Base-by-base conservation (phyloP, 176 grass and related monocot genomes). In the Zoysia japonica region DNA sequence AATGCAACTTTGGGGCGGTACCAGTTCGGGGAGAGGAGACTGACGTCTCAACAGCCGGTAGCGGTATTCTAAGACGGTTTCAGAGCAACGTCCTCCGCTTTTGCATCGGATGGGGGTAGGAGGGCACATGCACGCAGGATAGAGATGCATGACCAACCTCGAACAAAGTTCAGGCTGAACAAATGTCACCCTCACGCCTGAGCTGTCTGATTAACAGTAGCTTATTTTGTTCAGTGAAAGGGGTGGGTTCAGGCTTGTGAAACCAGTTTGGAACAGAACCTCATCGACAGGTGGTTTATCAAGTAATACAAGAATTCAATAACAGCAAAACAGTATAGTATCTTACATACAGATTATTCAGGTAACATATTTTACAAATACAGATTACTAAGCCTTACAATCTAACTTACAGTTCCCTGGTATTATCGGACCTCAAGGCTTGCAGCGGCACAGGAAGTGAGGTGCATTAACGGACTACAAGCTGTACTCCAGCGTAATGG, bases 291-390 rank as follows among this genome's bases (percentile, higher is more conserved):
- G 65, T 37, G 70, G 71, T 76, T 81, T 85, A 77, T 80, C 17
- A 39, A 73, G 61, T 55, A 67, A 68, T 68, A 14, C 49, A 73
- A 78, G 61, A 89, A 89, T 53, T 85, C 75, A 66, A 82, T 62
- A 60, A 72, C 13, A 6, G 44, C 47, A 78, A 67, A 39, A 20
- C 47, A 61, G 9, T 47, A 65, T 50, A 65, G 6, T 28, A 82
- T 54, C 78, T 85, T 85, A 89, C 78, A 85, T 82, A 89, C 82
- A 85, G 67, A 89, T 85, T 89, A 89, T 89, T 89, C 66, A 40
- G 44, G 36, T 78, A 61, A 78, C 60, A 72, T 85, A 89, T 85
- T 53, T 78, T 89, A 82, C 87, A 89, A 72, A 85, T 78, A 78
- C 83, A 73, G 49, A 76, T 68, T 64, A 71, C 71, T 80, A 43